A percentile compares a stretch with the other conserved stretches of the same genome.
Evolutionary conservation across 1,284 basidiomycete genomes (phyloP).

Genomic region (Puccinia triticina): DNA sequence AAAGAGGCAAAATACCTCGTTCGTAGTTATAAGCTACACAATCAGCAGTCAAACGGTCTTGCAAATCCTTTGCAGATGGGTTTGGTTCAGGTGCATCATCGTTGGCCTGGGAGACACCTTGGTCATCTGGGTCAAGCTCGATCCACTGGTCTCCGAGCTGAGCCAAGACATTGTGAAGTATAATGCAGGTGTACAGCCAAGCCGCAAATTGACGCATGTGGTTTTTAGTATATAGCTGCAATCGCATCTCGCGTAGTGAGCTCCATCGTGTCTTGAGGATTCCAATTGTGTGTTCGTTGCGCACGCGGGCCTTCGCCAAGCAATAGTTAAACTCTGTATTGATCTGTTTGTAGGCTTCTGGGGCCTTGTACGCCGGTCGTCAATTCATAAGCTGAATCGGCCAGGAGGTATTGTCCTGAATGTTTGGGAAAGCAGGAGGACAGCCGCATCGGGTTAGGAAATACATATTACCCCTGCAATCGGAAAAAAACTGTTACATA

Average conservation of each 20-base stretch:
- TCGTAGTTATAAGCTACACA: too few relatives aligned
- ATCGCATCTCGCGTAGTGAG: neutral
- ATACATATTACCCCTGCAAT: too few relatives aligned
- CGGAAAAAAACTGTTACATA: neutral
- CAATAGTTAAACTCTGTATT: constrained; percentile 33
- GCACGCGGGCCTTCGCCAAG: neutral
- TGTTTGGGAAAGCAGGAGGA: neutral
- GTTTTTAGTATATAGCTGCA: neutral
- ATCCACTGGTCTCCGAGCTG: neutral
- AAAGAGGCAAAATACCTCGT: too few relatives aligned
- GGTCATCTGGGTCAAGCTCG: neutral
- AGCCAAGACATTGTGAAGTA: neutral
- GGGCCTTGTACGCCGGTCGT: constrained; percentile 8
- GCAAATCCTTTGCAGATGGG: too few relatives aligned
- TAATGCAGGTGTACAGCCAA: neutral
- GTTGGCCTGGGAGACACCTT: too few relatives aligned
- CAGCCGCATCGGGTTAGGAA: too few relatives aligned
- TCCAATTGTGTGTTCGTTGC: neutral
- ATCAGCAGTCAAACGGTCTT: too few relatives aligned
- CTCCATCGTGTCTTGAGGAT: neutral
- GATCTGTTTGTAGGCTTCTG: neutral
- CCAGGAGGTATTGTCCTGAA: constrained; percentile 10
- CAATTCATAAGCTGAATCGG: constrained; percentile 14
- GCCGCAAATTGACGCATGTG: neutral
- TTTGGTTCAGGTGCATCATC: too few relatives aligned